Base-by-base conservation (phyloP, 768 basidiomycete genomes). In the Suillus subaureus region DNA sequence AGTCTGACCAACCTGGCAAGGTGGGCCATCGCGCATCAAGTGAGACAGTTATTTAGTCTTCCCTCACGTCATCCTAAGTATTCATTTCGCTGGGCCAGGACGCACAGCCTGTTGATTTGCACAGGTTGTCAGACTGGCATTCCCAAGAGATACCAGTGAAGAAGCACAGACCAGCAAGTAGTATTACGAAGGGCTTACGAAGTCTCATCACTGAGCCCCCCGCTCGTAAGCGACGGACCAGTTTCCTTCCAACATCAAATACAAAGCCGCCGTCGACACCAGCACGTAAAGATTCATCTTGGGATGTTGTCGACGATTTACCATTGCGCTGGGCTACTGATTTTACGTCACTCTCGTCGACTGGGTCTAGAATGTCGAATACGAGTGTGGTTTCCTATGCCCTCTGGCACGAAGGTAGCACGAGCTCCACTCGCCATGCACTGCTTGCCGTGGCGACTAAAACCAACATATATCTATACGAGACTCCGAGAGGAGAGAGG, bases 311-410 rank as follows among this genome's bases (percentile, higher is more conserved):
- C 1, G 92, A 93, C 15, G 85, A 86, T 57, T 77, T 91, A 11
- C 90, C 92, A 2, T 71, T 94, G 54, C 85, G 91, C 39, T 95
- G 93, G 93, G 91, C 92, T n/a, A 90, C 89, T 0, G 93, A 95
- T 74, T 94, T 85, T 72, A 90, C 92, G 2, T 88, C 91, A 0
- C 83, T 95, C n/a, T 91, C 91, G 6, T 77, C 84, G 2, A 75
- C 83, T 31, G 86, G 89, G 3, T 91, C 92, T 31, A 82, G 91
- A 54, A 77, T 94, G 52, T 77, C 81, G 33, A 85, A 83, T 64
- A 70, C 82, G 2, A 84, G 86, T 3, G 87, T 92, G 16, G 70
- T 86, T 28, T 87, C 84, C 5, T 95, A 90, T 72, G 86, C 90
- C 11, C 77, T 93, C 4, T 92, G 88, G 88, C 81, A 80, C 42